Percentiles rank a stretch among this genome's conserved stretches.
phyloP scores from a whole-genome alignment of 139 green algal species.

The Ulvella scutata region DNA sequence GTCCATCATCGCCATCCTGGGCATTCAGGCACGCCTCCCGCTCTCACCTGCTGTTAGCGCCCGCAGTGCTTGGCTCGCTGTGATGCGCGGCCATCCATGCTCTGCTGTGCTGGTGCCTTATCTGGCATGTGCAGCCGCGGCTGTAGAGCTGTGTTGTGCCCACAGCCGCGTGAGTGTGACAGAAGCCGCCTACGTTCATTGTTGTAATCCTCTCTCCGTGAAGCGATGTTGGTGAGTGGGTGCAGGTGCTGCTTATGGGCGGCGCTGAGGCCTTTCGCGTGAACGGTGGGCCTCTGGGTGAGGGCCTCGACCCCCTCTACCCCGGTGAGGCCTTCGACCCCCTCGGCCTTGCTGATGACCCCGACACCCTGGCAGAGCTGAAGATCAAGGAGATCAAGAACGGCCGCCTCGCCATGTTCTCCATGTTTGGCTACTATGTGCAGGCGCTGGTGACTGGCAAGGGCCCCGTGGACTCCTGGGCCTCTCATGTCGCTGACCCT shows the following conservation, averaged over 20 bases:
- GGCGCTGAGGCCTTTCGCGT: slow-evolving; percentile 57
- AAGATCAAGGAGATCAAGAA: slow-evolving; percentile 93
- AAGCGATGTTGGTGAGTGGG: too few species aligned
- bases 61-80: neutral
- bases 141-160: too few species aligned
- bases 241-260: slow-evolving; percentile 56
- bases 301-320: slow-evolving; percentile 34
- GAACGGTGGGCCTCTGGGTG: slow-evolving; percentile 37
- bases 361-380: slow-evolving; percentile 70
- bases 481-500: slow-evolving; percentile 14
- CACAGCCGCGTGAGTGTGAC: too few species aligned
- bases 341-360: slow-evolving; percentile 40
- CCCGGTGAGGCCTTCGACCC: slow-evolving; percentile 41
- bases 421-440: slow-evolving; percentile 63
- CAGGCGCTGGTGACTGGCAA: slow-evolving; percentile 58
- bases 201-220: too few species aligned
- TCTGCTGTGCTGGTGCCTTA: too few species aligned
- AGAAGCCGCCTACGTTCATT: too few species aligned
- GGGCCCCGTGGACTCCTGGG: slow-evolving; percentile 26
- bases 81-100: too few species aligned
- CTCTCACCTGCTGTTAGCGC: neutral
- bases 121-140: too few species aligned
- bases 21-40: neutral
- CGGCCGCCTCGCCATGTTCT: slow-evolving; percentile 75
- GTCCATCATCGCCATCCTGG: slow-evolving; percentile 34